Conservation (phyloP, 2,329 filamentous ascomycete species). For the Paramyrothecium roridum region DNA sequence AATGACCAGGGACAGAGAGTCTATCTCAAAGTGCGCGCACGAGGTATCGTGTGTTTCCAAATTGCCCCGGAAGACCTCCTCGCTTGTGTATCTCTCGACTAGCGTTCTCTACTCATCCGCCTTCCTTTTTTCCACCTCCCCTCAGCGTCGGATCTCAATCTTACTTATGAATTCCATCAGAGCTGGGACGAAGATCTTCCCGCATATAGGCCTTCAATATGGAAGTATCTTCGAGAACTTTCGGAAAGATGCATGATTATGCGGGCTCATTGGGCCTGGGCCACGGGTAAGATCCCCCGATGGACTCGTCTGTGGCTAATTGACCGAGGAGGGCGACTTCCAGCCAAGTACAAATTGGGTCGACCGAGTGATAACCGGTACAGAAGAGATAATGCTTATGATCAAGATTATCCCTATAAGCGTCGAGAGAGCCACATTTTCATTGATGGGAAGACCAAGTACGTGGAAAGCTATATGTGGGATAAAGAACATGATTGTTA, state of each 20-base stretch:
- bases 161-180: constrained; percentile 1
- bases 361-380: not conserved
- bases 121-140: constrained; percentile 3
- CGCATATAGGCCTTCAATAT: not conserved
- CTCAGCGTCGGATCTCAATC: not conserved
- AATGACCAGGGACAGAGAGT: not conserved
- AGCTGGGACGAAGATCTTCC: not conserved
- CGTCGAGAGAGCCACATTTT: not conserved
- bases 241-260: not conserved
- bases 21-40: not conserved
- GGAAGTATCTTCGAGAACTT: not conserved
- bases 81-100: not conserved
- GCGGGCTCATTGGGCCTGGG: constrained; percentile 3
- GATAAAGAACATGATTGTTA: not conserved
- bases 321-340: constrained; percentile 2
- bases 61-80: not conserved
- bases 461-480: not conserved
- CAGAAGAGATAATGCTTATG: not conserved
- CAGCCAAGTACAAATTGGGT: not conserved
- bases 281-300: not conserved
- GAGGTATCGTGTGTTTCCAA: not conserved
- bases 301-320: constrained; percentile 4
- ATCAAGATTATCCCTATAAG: not conserved
- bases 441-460: constrained; percentile 2
- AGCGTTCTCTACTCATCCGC: not conserved